phyloP scores from a whole-genome alignment of 768 basidiomycete species.

The Collybia mongolica region DNA sequence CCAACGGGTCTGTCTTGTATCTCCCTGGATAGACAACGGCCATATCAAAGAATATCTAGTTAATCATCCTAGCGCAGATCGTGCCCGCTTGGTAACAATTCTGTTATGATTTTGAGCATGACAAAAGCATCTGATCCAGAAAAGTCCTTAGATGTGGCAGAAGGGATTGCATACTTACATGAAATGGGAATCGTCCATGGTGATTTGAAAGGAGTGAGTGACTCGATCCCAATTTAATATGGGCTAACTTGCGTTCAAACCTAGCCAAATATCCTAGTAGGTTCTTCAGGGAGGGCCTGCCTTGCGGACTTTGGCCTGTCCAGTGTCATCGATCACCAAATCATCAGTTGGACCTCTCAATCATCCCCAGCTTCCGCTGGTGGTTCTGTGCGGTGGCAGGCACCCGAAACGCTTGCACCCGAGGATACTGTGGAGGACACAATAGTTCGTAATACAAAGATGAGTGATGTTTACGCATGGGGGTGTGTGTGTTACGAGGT shows the following conservation, averaged over 20 bases:
- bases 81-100: constrained; percentile 3
- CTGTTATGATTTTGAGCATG: background rate
- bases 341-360: background rate
- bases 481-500: constrained; percentile 11
- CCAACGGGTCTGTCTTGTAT: constrained; percentile 26
- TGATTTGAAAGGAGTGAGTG: constrained; percentile 27
- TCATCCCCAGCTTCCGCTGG: constrained; percentile 1
- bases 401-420: constrained; percentile 21
- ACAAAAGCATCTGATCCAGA: background rate
- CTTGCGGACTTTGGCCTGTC: constrained; percentile 28
- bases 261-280: constrained; percentile 24
- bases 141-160: constrained; percentile 21
- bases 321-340: constrained; percentile 14
- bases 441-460: constrained; percentile 11
- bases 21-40: constrained; percentile 34
- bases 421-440: background rate
- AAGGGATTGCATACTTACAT: constrained; percentile 27
- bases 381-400: constrained; percentile 25
- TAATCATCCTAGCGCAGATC: constrained; percentile 9
- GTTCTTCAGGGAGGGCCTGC: constrained; percentile 19
- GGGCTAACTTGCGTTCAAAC: constrained; percentile 9
- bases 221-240: background rate
- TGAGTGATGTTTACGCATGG: constrained; percentile 8
- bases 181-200: constrained; percentile 23
- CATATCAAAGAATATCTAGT: constrained; percentile 23